Conservation (phyloP, 2,329 filamentous ascomycete genomes). For the Chlorencoelia australis region DNA sequence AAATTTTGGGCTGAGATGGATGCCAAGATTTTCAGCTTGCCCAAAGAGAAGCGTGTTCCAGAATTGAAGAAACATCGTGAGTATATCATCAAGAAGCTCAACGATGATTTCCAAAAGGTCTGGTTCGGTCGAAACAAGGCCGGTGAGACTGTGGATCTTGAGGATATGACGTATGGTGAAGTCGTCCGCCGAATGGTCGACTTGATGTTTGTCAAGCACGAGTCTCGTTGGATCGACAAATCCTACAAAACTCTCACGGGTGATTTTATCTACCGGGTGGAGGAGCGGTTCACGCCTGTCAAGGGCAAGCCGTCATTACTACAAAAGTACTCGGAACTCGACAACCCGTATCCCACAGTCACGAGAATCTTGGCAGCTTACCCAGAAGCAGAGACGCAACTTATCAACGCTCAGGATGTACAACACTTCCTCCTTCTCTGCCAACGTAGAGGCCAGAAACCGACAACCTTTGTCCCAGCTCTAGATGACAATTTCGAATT, state of each 20-base stretch:
- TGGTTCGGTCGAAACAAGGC: slow-evolving; percentile 86
- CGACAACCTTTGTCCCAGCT: slow-evolving; percentile 89
- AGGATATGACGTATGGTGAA: slow-evolving; percentile 92
- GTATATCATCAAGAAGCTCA: slow-evolving; percentile 91
- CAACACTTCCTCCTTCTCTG: slow-evolving; percentile 94
- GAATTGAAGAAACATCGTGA: slow-evolving; percentile 82
- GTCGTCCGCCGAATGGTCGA: slow-evolving; percentile 81
- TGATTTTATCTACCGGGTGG: slow-evolving; percentile 92
- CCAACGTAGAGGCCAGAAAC: slow-evolving; percentile 87
- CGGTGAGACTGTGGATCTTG: slow-evolving; percentile 74
- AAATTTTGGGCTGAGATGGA: slow-evolving; percentile 99
- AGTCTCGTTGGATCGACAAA: slow-evolving; percentile 82
- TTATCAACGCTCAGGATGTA: slow-evolving; percentile 97
- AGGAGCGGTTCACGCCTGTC: slow-evolving; percentile 82
- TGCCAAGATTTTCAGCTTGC: slow-evolving; percentile 90
- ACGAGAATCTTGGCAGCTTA: slow-evolving; percentile 74
- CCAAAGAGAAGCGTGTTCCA: slow-evolving; percentile 79
- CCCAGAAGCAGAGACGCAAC: slow-evolving; percentile 76
- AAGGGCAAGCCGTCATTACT: slow-evolving; percentile 68
- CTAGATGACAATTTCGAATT: slow-evolving; percentile 97
- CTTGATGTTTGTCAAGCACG: slow-evolving; percentile 84
- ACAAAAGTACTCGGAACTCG: slow-evolving; percentile 82
- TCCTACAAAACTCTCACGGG: slow-evolving; percentile 76
- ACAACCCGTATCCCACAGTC: slow-evolving; percentile 68
- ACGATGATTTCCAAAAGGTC: slow-evolving; percentile 92